Base-by-base conservation (phyloP, 2,329 filamentous ascomycete genomes). In the Penicillium nordicum region DNA sequence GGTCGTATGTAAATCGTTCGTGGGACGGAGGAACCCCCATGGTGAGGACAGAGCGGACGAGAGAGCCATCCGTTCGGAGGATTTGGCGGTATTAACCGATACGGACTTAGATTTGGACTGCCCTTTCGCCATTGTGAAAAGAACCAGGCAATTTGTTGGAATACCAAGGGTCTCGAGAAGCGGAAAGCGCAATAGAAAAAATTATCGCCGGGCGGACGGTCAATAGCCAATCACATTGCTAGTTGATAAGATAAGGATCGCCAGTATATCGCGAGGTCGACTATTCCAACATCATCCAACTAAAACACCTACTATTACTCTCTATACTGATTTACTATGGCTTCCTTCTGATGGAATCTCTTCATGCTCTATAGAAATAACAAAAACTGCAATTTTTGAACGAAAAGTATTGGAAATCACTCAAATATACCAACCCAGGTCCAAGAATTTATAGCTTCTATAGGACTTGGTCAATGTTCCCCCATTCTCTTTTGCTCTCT, bases 1-100 rank as follows among this genome's bases (percentile, higher is more conserved):
- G 3, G 88, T 85, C 32, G 83, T 81, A 44, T 90, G 84, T 32
- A 96, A 79, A 23, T 83, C 76, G 8, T 82, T 67, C 3, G 84
- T 79, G 5, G 93, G 92, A 61, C 88, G 86, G n/a, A 97, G 79
- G 69, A 96, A 96, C 27, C 76, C 73, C 69, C 92, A 87, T 12
- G 89, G 88, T 57, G 84, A 83, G 56, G 79, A 76, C 16, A 85
- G 76, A 47, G 90, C 63, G 9, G 65, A 62, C 9, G 63, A 59
- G 14, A 71, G 60, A 30, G 63, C 30, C 41, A 45, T 42, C 49
- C 44, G 43, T 27, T 38, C 27, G 11, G 52, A 30, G 30, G 40
- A 38, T 45, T 54, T 12, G 41, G 30, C 45, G 45, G 48, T 23
- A 23, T 27, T 10, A 25, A 2, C 38, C 38, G 40, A n/a, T 1